Evolutionary conservation across 306 rosid species (phyloP).

Genomic region (Malus asiatica): DNA sequence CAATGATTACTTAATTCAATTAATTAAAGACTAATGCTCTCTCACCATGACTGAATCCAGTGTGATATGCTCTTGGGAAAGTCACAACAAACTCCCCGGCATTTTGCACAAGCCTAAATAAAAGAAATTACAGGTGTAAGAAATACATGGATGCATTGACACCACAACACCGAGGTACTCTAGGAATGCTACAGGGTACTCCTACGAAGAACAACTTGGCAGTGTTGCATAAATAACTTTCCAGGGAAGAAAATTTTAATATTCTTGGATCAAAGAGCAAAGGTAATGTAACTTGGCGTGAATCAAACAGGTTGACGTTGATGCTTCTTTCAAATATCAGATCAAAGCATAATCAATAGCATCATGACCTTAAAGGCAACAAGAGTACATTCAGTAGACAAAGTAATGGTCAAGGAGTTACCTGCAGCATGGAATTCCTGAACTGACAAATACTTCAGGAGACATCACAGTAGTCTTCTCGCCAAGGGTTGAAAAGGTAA

Average conservation of each 20-base stretch:
- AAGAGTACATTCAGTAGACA: conserved; percentile 10
- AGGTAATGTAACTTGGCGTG: not conserved
- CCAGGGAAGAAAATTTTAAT: not conserved
- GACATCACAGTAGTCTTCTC: conserved; percentile 98
- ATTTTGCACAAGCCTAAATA: conserved; percentile 89
- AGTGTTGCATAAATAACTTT: conserved; percentile 4
- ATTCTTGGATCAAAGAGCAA: not conserved
- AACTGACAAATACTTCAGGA: conserved; percentile 75
- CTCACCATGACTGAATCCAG: conserved; percentile 99
- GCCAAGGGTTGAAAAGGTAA: conserved; percentile 88
- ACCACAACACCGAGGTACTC: not conserved
- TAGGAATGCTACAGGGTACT: conserved; percentile 1
- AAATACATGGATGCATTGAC: conserved; percentile 8
- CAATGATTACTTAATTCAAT: not conserved
- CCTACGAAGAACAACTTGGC: not conserved
- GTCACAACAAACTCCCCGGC: conserved; percentile 99
- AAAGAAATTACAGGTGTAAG: conserved; percentile 30
- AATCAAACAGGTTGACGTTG: not conserved
- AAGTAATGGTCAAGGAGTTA: conserved; percentile 21
- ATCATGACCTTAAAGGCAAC: conserved; percentile 13
- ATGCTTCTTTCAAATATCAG: conserved; percentile 6
- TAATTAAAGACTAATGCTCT: conserved; percentile 13
- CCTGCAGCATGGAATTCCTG: conserved; percentile 99
- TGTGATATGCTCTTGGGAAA: conserved; percentile 98
- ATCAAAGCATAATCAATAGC: conserved; percentile 10